These are phyloP conservation scores for Penicillium sp. DNA, from an alignment of 2,329 filamentous ascomycete species.

Conservation along the genomic window DNA sequence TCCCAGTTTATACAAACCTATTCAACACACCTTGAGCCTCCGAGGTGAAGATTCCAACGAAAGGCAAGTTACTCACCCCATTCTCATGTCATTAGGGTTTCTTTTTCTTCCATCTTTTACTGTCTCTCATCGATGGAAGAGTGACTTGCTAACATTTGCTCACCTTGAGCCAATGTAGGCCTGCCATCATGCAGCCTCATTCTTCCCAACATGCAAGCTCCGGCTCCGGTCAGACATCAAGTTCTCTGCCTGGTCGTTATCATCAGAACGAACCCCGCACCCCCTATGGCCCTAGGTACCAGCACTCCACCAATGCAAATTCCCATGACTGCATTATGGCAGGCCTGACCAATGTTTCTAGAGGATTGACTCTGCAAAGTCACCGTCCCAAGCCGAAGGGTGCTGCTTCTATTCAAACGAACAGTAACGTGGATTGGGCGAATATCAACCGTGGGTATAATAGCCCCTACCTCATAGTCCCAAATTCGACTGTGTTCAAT, in stretches of 20 bases:
- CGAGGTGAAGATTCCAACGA: too few relatives aligned
- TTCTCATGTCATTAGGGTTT: too few relatives aligned
- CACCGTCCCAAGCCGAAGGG: constrained; percentile 33
- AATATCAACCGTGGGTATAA: constrained; percentile 30
- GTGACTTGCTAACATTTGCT: not conserved
- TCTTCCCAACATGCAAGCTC: constrained; percentile 22
- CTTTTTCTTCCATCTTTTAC: too few relatives aligned
- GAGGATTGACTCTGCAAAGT: constrained; percentile 29
- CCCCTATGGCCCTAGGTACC: constrained; percentile 24
- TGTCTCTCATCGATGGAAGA: too few relatives aligned
- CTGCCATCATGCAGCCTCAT: constrained; percentile 26
- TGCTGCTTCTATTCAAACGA: constrained; percentile 25
- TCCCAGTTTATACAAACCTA: too few relatives aligned
- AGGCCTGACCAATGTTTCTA: constrained; percentile 25
- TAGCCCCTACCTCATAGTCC: constrained; percentile 32
- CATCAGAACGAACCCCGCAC: constrained; percentile 28
- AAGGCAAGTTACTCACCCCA: too few relatives aligned
- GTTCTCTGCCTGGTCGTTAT: constrained; percentile 23
- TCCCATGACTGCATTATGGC: constrained; percentile 20
- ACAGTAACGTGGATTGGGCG: constrained; percentile 28
- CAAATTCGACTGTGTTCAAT: constrained; percentile 34
- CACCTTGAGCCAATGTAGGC: not conserved
- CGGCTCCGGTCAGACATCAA: constrained; percentile 25
- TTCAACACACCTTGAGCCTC: too few relatives aligned
- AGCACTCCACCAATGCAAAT: constrained; percentile 15